Base-by-base conservation (phyloP, 345 rosid genomes). In the Triadica sebifera region DNA sequence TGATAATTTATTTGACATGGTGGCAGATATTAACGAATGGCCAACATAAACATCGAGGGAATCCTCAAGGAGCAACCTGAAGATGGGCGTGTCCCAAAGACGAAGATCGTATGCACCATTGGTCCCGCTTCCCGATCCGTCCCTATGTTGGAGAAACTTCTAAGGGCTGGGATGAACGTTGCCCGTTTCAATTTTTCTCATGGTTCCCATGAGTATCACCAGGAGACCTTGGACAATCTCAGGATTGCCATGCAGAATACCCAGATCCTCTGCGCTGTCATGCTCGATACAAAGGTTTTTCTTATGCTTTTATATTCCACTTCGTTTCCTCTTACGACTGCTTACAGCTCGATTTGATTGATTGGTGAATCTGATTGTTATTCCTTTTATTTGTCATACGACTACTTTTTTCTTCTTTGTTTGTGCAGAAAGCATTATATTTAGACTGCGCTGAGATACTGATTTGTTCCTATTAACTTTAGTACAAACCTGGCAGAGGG, bases 181-280 rank as follows among this genome's bases (percentile, higher is more conserved):
- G 98, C 98, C 60, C 89, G 98, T 59, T 94, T 94, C 86, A 94
- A 94, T 80, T 94, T 94, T 88, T 94, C 98, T 5, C 98, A 94
- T 41, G 98, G 98, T n/a, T 90, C 94, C 52, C 97, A 92, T 43
- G 95, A 90, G 65, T 94, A 94, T 50, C 98, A 94, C 79, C 94
- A 88, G 80, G 98, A 84, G 80, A 90, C 95, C 68, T 82, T 94
- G 78, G 53, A 92, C 79, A 92, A 90, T 69, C 98, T 94, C 85
- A 87, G 78, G 49, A 74, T 49, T 20, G 82, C 82, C 34, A 79
- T 74, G 82, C 78, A 69, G 8, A 70, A 74, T 70, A 74, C 82
- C 19, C 74, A 65, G 51, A 74, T 79, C 62, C 78, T 79, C 38
- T 70, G 72, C 19, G 82, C 82, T 24, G 78, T 79, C 82, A 79